Percentiles rank a stretch among this genome's conserved stretches.
phyloP scores from a whole-genome alignment of 768 basidiomycete genomes.

The Boletus rufocinnamomeus region DNA sequence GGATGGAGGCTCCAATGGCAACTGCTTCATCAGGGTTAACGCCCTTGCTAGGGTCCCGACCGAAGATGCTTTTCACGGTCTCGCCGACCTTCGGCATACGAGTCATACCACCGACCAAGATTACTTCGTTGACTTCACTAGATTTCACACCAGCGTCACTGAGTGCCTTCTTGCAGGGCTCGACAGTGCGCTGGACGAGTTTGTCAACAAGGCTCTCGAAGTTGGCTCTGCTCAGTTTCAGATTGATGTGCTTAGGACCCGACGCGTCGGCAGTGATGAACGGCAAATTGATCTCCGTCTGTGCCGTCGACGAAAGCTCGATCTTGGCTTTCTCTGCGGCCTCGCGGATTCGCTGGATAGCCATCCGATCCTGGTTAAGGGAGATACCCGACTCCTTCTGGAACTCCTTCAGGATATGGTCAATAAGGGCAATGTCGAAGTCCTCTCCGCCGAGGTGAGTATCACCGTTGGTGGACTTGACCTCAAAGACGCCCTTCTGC shows the following conservation, averaged over 20 bases:
- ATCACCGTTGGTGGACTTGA: conserved; percentile 99
- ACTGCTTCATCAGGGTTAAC: conserved; percentile 99
- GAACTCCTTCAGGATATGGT: conserved; percentile 87
- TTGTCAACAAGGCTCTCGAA: conserved; percentile 85
- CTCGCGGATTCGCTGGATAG: conserved; percentile 98
- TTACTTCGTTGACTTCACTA: conserved; percentile 92
- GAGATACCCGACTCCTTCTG: conserved; percentile 89
- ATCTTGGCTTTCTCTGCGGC: conserved; percentile 99
- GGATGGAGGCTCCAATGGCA: conserved; percentile 96
- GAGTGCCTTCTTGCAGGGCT: conserved; percentile 98
- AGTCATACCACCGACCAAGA: conserved; percentile 97
- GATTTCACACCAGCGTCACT: conserved; percentile 90
- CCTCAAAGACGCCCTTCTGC: conserved; percentile 99
- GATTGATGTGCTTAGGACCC: conserved; percentile 97
- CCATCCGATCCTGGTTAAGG: conserved; percentile 86
- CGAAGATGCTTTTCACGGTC: conserved; percentile 85
- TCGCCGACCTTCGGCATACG: conserved; percentile 97
- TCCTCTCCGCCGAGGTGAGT: conserved; percentile 98
- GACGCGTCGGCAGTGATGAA: conserved; percentile 97
- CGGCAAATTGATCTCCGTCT: conserved; percentile 96
- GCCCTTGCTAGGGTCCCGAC: conserved; percentile 96
- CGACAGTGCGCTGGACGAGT: conserved; percentile 86
- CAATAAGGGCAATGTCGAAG: conserved; percentile 89
- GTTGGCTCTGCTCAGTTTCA: conserved; percentile 82
- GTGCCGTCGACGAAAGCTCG: conserved; percentile 89